Evolutionary conservation across 225 moss, liverwort and hornwort species (phyloP).

Genomic region (Rhytidiadelphus loreus): DNA sequence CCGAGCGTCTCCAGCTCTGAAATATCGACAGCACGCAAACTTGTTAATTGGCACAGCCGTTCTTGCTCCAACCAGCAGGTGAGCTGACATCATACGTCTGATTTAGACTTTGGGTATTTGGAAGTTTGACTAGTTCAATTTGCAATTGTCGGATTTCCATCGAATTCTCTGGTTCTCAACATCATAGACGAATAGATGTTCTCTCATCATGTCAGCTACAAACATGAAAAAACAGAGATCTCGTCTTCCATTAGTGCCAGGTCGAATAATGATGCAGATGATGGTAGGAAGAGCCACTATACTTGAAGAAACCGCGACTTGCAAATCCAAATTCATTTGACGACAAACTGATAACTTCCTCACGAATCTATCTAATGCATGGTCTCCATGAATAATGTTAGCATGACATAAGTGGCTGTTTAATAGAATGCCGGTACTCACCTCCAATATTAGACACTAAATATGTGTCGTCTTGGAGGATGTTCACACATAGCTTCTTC

Average conservation of each 20-base stretch:
- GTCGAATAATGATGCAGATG: background rate
- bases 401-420: background rate
- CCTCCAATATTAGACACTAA: background rate
- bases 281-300: background rate
- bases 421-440: background rate
- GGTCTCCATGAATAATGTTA: background rate
- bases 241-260: background rate
- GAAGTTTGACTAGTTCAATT: background rate
- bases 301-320: background rate
- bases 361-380: background rate
- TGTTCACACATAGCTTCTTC: conserved; percentile 8
- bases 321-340: background rate
- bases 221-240: background rate
- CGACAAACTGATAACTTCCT: background rate
- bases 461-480: background rate
- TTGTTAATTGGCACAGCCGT: background rate
- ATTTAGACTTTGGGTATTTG: background rate
- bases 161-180: background rate
- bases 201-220: conserved; percentile 9
- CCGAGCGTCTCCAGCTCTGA: background rate
- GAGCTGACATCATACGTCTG: background rate
- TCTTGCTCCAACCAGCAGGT: background rate
- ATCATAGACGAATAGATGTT: background rate
- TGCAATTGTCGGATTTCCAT: background rate
- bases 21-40: background rate